Evolutionary conservation across 2,329 filamentous ascomycete species (phyloP).

Genomic region (Teratosphaeria pseudoeucalypti): DNA sequence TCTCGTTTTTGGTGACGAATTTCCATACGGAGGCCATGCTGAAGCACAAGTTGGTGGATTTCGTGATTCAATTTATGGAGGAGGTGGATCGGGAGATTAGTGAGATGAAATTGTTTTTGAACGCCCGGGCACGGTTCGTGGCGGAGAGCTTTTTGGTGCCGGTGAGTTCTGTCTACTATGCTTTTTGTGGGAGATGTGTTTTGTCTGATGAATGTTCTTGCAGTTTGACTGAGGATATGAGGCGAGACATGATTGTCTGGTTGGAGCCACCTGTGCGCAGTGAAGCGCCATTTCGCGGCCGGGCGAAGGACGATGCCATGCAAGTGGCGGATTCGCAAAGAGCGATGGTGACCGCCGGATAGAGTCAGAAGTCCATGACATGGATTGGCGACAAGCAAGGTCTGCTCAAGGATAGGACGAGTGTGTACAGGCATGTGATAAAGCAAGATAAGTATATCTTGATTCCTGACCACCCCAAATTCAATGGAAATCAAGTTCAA

Average conservation of each 20-base stretch:
- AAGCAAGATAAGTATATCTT: not conserved
- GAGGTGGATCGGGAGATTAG: slow-evolving; percentile 99
- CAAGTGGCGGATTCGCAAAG: not conserved
- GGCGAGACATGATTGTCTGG: not conserved
- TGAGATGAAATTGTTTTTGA: slow-evolving; percentile 99
- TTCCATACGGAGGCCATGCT: slow-evolving; percentile 98
- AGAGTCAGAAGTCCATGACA: not conserved
- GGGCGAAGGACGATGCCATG: not conserved
- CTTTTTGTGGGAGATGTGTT: not conserved
- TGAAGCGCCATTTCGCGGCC: not conserved
- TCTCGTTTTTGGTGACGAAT: slow-evolving; percentile 97
- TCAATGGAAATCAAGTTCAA: not conserved
- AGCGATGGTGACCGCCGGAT: not conserved
- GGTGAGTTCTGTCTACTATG: slow-evolving; percentile 38
- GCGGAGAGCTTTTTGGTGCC: slow-evolving; percentile 97
- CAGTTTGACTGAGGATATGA: slow-evolving; percentile 13
- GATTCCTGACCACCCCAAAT: not conserved
- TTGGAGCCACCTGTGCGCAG: not conserved
- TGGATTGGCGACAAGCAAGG: not conserved
- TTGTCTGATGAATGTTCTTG: not conserved
- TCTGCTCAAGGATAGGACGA: not conserved
- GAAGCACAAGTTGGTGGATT: slow-evolving; percentile 98
- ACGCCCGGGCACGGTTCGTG: slow-evolving; percentile 92
- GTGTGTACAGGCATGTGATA: not conserved
- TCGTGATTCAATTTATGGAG: slow-evolving; percentile 99